Percentiles rank a stretch among this genome's conserved stretches.
Conservation (phyloP, 306 rosid genomes). For the Coriaria nepalensis region DNA sequence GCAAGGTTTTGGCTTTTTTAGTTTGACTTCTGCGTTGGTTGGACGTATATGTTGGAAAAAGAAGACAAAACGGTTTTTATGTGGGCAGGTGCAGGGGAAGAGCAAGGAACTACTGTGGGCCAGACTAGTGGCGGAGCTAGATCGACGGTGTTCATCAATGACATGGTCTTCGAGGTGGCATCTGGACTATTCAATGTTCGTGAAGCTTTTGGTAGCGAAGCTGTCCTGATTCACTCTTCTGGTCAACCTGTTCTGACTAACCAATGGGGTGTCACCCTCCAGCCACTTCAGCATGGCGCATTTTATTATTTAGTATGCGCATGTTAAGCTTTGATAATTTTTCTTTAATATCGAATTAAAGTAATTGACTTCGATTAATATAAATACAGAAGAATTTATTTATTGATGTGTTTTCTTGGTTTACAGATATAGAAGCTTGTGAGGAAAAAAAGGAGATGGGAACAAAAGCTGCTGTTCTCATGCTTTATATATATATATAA, state of each 20-base stretch:
- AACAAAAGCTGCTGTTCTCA: constrained; percentile 10
- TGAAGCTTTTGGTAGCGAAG: constrained; percentile 76
- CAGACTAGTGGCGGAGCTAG: constrained; percentile 19
- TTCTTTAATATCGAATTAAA: not conserved
- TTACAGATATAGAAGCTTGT: constrained; percentile 45
- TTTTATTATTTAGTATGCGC: constrained; percentile 54
- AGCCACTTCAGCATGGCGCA: constrained; percentile 70
- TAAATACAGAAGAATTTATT: not conserved
- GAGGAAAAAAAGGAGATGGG: constrained; percentile 9
- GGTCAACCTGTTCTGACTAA: constrained; percentile 81
- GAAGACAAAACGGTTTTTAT: constrained; percentile 10
- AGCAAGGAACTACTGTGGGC: constrained; percentile 10
- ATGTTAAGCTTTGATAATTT: not conserved
- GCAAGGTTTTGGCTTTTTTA: constrained; percentile 42
- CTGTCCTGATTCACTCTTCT: constrained; percentile 55
- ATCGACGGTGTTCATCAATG: constrained; percentile 78
- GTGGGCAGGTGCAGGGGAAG: constrained; percentile 35
- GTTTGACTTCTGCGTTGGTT: constrained; percentile 1
- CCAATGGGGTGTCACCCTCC: constrained; percentile 83
- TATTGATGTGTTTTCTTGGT: constrained; percentile 3
- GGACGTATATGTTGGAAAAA: constrained; percentile 3
- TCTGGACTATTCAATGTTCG: constrained; percentile 66
- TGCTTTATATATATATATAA: not conserved
- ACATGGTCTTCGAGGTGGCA: constrained; percentile 65
- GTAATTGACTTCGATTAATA: too few species aligned